A percentile compares a stretch with the other conserved stretches of the same genome.
Conservation (phyloP, 306 rosid species). For the Erythrophleum fordii region DNA sequence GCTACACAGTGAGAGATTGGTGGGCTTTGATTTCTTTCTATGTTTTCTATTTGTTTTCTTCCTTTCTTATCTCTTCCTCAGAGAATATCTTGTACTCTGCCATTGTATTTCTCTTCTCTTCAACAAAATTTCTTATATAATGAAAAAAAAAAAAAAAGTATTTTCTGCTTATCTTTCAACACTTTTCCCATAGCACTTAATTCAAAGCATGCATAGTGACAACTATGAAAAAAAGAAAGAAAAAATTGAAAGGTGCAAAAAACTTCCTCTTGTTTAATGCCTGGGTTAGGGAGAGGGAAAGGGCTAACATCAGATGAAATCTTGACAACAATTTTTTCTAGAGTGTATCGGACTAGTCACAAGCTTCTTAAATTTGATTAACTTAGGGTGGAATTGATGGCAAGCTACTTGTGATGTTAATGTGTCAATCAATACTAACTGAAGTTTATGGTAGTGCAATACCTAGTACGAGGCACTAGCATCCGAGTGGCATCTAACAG, state of each 20-base stretch:
- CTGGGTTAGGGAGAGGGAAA: not conserved
- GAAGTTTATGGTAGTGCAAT: slow-evolving; percentile 35
- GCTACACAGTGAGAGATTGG: not conserved
- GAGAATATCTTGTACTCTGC: not conserved
- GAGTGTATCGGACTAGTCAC: slow-evolving; percentile 3
- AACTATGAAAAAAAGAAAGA: not conserved
- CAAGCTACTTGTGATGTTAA: slow-evolving; percentile 7
- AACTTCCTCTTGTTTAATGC: not conserved
- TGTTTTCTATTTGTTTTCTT: slow-evolving; percentile 17
- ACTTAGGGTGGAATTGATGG: slow-evolving; percentile 8
- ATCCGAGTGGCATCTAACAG: slow-evolving; percentile 94
- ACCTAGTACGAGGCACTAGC: slow-evolving; percentile 95
- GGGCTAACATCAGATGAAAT: not conserved
- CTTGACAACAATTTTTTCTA: not conserved
- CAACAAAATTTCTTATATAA: not conserved
- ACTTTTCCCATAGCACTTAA: not conserved
- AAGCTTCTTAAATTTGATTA: slow-evolving; percentile 1
- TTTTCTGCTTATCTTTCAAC: not conserved
- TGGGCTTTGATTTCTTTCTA: not conserved
- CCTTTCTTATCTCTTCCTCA: not conserved
- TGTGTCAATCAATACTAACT: slow-evolving; percentile 1
- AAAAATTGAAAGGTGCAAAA: slow-evolving; percentile 10
- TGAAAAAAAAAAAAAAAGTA: not conserved
- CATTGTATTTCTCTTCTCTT: not conserved
- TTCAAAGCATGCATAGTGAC: slow-evolving; percentile 20